Conservation (phyloP, 441 rosid genomes). For the Adansonia rubrostipa region DNA sequence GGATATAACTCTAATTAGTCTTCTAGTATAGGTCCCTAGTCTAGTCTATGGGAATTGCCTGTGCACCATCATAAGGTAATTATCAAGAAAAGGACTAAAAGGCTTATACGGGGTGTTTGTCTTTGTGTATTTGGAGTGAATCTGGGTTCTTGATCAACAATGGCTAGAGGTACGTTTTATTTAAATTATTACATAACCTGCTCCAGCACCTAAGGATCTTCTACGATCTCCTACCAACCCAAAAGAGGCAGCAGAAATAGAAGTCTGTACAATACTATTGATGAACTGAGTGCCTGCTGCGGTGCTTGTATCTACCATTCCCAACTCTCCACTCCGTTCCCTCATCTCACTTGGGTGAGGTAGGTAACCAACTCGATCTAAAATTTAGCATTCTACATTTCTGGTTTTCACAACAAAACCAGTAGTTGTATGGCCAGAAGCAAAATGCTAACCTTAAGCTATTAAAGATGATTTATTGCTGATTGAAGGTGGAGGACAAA, state of each 20-base stretch:
- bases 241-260: slow-evolving; percentile 68
- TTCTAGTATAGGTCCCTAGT: too few species aligned
- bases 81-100: too few species aligned
- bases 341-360: slow-evolving; percentile 53
- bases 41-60: too few species aligned
- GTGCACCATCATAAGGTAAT: too few species aligned
- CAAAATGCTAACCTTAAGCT: slow-evolving; percentile 67
- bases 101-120: too few species aligned
- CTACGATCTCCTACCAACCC: slow-evolving; percentile 98
- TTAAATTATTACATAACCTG: slow-evolving; percentile 56
- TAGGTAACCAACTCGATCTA: slow-evolving; percentile 48
- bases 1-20: too few species aligned
- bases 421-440: slow-evolving; percentile 52
- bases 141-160: too few species aligned
- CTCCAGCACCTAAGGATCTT: slow-evolving; percentile 91
- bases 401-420: slow-evolving; percentile 45
- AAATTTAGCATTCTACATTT: slow-evolving; percentile 46
- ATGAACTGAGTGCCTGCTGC: slow-evolving; percentile 47
- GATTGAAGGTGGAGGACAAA: slow-evolving; percentile 98
- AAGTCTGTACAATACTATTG: slow-evolving; percentile 58
- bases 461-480: slow-evolving; percentile 76
- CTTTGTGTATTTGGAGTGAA: too few species aligned
- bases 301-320: slow-evolving; percentile 50
- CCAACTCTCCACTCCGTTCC: slow-evolving; percentile 60
- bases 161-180: too few species aligned